A percentile compares a stretch with the other conserved stretches of the same genome.
phyloP scores from a whole-genome alignment of 768 basidiomycete species.

The Pleurotus platypus region DNA sequence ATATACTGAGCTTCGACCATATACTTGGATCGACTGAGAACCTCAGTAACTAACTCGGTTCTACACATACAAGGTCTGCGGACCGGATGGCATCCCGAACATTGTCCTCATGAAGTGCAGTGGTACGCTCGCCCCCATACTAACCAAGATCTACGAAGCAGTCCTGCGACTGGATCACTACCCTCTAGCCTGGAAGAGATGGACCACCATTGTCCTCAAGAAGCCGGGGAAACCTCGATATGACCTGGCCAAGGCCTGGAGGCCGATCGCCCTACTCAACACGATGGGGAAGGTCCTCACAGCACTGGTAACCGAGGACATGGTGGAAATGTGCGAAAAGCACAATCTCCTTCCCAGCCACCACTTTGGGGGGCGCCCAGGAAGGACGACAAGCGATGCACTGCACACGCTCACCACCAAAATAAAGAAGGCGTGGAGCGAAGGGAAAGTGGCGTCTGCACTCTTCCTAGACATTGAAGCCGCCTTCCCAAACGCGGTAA shows the following conservation, averaged over 20 bases:
- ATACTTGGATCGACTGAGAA: too few relatives aligned
- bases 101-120: neutral
- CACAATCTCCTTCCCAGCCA: neutral
- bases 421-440: constrained; percentile 34
- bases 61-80: neutral
- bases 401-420: constrained; percentile 16
- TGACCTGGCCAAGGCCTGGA: neutral
- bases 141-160: too few relatives aligned
- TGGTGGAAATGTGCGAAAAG: neutral
- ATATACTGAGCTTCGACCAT: too few relatives aligned
- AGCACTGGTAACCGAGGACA: neutral
- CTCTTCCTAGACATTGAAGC: constrained; percentile 41
- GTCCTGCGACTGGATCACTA: too few relatives aligned
- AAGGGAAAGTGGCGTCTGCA: constrained; percentile 25
- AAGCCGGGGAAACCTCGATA: neutral
- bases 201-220: constrained; percentile 1
- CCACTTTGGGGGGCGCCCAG: neutral
- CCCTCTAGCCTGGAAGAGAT: too few relatives aligned
- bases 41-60: too few relatives aligned
- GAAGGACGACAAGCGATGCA: neutral
- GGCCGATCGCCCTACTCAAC: neutral
- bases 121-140: too few relatives aligned
- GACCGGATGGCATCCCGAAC: neutral
- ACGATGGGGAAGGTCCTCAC: neutral
- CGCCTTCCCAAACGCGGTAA: constrained; percentile 31